Conservation (phyloP, 2,329 filamentous ascomycete species). For the Apiospora marii region DNA sequence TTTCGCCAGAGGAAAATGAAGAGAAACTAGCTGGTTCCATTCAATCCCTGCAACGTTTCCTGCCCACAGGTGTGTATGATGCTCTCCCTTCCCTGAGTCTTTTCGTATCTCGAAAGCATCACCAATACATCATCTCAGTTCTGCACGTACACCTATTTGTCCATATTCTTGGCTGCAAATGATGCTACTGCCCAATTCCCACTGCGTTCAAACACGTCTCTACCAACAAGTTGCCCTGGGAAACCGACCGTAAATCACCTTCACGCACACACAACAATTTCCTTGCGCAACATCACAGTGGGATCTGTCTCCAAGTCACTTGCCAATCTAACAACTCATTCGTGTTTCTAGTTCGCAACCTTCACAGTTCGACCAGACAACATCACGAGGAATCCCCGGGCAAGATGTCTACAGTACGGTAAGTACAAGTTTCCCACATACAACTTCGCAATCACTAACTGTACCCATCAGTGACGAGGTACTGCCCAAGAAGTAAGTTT, state of each 20-base stretch:
- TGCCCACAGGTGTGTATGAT: neutral
- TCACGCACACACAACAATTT: neutral
- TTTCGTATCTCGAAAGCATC: neutral
- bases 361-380: neutral
- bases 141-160: neutral
- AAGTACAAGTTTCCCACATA: neutral
- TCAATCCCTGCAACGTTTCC: neutral
- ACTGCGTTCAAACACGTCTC: neutral
- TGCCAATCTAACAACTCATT: neutral
- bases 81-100: neutral
- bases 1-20: neutral
- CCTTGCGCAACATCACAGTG: neutral
- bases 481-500: conserved; percentile 1
- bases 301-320: neutral
- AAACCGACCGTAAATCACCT: too few relatives aligned
- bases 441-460: neutral
- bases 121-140: neutral
- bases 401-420: conserved; percentile 3
- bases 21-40: neutral
- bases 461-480: neutral
- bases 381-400: neutral
- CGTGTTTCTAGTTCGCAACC: neutral
- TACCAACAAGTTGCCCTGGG: neutral
- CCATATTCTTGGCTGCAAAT: neutral
- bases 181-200: neutral